Conservation (phyloP, 345 rosid species). For the Kernera saxatilis region DNA sequence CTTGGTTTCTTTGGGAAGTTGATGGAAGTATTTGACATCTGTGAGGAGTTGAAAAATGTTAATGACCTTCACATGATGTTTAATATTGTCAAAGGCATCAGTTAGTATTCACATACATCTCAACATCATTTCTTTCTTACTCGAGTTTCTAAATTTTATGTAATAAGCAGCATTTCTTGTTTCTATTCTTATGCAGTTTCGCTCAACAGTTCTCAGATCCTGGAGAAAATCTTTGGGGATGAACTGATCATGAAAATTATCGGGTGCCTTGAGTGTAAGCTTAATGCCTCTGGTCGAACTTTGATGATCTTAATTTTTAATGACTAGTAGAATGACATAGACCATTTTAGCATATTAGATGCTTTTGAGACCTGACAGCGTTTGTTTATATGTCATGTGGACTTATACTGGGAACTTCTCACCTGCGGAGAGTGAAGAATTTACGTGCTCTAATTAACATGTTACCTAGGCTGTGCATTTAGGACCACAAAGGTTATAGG, state of each 20-base stretch:
- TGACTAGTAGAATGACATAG: not conserved
- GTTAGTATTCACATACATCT: slow-evolving; percentile 42
- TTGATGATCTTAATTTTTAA: not conserved
- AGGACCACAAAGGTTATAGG: not conserved
- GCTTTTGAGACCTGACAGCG: not conserved
- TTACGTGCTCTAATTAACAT: not conserved
- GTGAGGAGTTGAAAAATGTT: slow-evolving; percentile 59
- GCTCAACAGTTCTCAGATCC: slow-evolving; percentile 71
- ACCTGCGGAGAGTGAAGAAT: not conserved
- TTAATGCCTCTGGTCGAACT: not conserved
- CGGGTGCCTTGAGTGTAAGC: slow-evolving; percentile 93
- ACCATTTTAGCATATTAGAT: not conserved
- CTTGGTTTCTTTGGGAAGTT: slow-evolving; percentile 67
- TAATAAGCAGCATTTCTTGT: slow-evolving; percentile 8
- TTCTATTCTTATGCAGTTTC: slow-evolving; percentile 52
- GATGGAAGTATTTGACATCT: slow-evolving; percentile 61
- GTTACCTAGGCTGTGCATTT: not conserved
- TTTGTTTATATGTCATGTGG: not conserved
- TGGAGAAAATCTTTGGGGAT: slow-evolving; percentile 79
- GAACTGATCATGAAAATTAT: slow-evolving; percentile 79
- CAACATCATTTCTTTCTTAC: slow-evolving; percentile 5
- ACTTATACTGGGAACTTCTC: not conserved
- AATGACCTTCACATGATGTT: slow-evolving; percentile 77
- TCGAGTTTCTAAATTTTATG: slow-evolving; percentile 5
- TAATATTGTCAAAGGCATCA: slow-evolving; percentile 74